phyloP scores from a whole-genome alignment of 805 yeast genomes.

The Wickerhamomyces chaumierensis region DNA sequence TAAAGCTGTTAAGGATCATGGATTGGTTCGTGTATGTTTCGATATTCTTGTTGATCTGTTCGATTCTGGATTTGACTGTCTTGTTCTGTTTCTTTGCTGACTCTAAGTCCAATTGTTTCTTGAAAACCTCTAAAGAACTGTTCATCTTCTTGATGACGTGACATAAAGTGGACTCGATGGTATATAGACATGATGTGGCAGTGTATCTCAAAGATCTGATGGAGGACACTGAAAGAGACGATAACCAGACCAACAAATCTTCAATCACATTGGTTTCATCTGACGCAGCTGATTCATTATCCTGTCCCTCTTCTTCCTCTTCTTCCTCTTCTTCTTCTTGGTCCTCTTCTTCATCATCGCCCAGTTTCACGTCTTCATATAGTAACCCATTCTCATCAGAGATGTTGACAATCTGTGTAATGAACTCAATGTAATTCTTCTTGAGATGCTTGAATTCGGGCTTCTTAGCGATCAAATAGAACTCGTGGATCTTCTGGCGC shows the following conservation, averaged over 20 bases:
- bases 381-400: slow-evolving; percentile 55
- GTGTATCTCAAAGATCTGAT: slow-evolving; percentile 62
- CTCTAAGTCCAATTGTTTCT: slow-evolving; percentile 26
- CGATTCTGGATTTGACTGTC: slow-evolving; percentile 30
- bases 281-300: no score
- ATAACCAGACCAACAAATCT: slow-evolving; percentile 62
- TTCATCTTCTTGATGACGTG: slow-evolving; percentile 28
- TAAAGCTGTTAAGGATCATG: slow-evolving; percentile 39
- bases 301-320: no score
- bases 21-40: slow-evolving; percentile 35
- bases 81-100: slow-evolving; percentile 23
- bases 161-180: slow-evolving; percentile 52
- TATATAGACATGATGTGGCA: slow-evolving; percentile 47
- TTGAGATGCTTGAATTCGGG: slow-evolving; percentile 35
- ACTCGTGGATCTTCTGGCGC: slow-evolving; percentile 55
- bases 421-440: slow-evolving; percentile 42
- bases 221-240: slow-evolving; percentile 57
- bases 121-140: slow-evolving; percentile 25
- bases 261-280: slow-evolving; percentile 28
- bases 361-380: slow-evolving; percentile 25
- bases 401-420: slow-evolving; percentile 35
- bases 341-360: slow-evolving; percentile 21
- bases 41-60: slow-evolving; percentile 32
- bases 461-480: slow-evolving; percentile 48
- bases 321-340: slow-evolving; percentile 22